Evolutionary conservation across 2,329 filamentous ascomycete genomes (phyloP).

Genomic region (Arthroderma uncinatum): DNA sequence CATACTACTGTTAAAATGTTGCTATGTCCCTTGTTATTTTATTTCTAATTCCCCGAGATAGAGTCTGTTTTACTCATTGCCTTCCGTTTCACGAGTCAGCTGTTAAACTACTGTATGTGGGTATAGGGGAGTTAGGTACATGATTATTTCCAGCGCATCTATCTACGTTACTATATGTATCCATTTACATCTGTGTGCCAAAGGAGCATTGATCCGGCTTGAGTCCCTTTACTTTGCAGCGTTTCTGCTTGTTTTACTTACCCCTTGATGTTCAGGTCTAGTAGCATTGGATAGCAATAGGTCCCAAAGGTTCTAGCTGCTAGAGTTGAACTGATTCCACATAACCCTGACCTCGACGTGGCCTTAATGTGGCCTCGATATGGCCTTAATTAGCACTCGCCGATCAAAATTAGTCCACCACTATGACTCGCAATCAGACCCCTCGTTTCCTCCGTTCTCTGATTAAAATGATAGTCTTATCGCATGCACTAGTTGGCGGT

Average conservation of each 20-base stretch:
- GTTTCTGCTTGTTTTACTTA: not conserved
- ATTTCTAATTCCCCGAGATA: not conserved
- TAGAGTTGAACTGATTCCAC: too few species aligned
- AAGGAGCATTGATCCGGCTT: slow-evolving; percentile 1
- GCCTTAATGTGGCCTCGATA: too few species aligned
- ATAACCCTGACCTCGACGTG: too few species aligned
- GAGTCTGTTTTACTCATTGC: not conserved
- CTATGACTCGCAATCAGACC: too few species aligned
- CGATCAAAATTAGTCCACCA: too few species aligned
- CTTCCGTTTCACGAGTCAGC: not conserved
- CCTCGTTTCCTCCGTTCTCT: too few species aligned
- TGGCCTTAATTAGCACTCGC: too few species aligned
- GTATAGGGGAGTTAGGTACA: slow-evolving; percentile 1
- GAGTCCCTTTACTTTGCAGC: not conserved
- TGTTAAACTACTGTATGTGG: not conserved
- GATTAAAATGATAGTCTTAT: too few species aligned
- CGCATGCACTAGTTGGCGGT: too few species aligned
- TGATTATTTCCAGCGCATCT: not conserved
- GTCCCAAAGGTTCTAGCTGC: too few species aligned
- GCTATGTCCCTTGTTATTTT: not conserved
- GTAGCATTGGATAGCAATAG: not conserved
- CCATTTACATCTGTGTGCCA: not conserved
- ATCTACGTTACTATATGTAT: not conserved
- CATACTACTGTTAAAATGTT: not conserved
- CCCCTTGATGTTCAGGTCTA: not conserved